Evolutionary conservation across 768 basidiomycete species (phyloP).

Genomic region (Auricularia heimuer): DNA sequence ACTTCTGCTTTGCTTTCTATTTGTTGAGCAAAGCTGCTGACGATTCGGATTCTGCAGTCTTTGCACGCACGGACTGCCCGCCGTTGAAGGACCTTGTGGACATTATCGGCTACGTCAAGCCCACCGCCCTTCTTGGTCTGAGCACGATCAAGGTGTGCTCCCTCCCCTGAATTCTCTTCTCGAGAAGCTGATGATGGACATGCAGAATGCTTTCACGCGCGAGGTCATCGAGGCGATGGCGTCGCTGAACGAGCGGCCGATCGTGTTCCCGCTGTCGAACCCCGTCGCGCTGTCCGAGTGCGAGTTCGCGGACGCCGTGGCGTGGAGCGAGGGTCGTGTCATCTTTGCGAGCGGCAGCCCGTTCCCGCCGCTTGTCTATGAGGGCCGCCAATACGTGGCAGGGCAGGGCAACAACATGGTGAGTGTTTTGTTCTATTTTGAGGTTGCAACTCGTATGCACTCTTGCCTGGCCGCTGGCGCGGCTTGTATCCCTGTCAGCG

Average conservation of each 20-base stretch:
- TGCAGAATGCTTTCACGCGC: conserved; percentile 61
- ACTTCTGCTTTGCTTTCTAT: not conserved
- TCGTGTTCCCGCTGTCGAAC: conserved; percentile 90
- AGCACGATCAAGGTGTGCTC: conserved; percentile 62
- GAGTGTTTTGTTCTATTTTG: conserved; percentile 5
- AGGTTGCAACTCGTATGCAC: too few relatives aligned
- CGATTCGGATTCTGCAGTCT: conserved; percentile 37
- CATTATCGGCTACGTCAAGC: conserved; percentile 71
- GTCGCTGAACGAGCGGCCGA: conserved; percentile 67
- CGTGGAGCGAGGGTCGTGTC: conserved; percentile 59
- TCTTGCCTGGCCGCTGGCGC: too few relatives aligned
- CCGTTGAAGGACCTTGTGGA: conserved; percentile 67
- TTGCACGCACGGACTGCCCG: conserved; percentile 73
- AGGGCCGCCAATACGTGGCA: conserved; percentile 51
- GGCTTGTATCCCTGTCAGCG: too few relatives aligned
- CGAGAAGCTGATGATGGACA: conserved; percentile 1
- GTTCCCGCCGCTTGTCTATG: conserved; percentile 54
- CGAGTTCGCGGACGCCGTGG: conserved; percentile 66
- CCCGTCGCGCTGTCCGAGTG: conserved; percentile 76
- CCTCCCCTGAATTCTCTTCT: not conserved
- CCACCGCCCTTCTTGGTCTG: conserved; percentile 82
- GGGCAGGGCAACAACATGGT: conserved; percentile 95
- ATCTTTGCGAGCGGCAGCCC: conserved; percentile 87
- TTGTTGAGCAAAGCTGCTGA: not conserved
- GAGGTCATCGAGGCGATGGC: conserved; percentile 70